Conservation (phyloP, 75 land plant species). For the Ceratopteris richardii region DNA sequence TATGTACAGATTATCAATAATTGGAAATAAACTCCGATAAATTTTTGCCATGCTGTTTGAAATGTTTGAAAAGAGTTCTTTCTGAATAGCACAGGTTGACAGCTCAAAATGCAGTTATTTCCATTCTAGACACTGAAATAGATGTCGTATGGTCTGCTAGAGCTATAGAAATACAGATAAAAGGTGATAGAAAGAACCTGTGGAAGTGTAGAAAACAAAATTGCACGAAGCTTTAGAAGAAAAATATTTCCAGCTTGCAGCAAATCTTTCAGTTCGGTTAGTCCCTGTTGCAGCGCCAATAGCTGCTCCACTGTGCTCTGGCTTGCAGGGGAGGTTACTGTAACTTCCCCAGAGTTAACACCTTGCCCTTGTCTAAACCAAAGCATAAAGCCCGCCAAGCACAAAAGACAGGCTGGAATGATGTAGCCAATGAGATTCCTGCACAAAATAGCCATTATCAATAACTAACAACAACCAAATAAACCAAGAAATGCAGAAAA, state of each 20-base stretch:
- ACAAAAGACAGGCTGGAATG: constrained; percentile 34
- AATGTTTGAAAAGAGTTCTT: no score
- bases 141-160: no score
- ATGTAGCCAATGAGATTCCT: constrained; percentile 71
- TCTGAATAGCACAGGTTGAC: no score
- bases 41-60: no score
- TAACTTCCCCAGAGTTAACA: constrained; percentile 36
- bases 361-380: constrained; percentile 48
- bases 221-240: constrained; percentile 72
- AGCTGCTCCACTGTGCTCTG: constrained; percentile 91
- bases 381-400: constrained; percentile 54
- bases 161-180: neutral
- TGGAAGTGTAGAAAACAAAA: constrained; percentile 65
- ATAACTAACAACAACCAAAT: constrained; percentile 6
- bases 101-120: no score
- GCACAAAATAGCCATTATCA: constrained; percentile 20
- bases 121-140: no score
- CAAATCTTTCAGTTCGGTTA: constrained; percentile 62
- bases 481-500: neutral
- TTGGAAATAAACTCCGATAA: no score
- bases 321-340: constrained; percentile 65
- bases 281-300: constrained; percentile 78
- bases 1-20: no score
- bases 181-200: no score
- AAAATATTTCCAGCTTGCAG: constrained; percentile 80